Evolutionary conservation across 208 protist species (phyloP), one percentile per base, ranked within the genome.

Genomic region (Herpetomonas tarakana): DNA sequence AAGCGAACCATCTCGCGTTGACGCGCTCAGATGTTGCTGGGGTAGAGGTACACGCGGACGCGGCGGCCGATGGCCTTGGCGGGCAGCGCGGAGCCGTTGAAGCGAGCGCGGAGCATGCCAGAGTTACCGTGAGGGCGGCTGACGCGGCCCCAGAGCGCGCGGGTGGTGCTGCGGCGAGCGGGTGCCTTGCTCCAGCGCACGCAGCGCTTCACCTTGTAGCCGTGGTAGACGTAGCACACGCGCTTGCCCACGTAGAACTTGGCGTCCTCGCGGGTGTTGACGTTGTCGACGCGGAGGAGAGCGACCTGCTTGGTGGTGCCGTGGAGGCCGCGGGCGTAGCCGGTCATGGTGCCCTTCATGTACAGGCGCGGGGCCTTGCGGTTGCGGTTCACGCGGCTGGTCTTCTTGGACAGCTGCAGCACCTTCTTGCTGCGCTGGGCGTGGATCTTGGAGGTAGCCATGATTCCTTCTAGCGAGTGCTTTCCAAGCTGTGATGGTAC

Each of bases 171-270:
- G 68, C 88, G 84, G 62, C 88, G 87, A 2, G 81, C 86, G 19
- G 91, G 91, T 31, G 88, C 88, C 78, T 94, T 92, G 77, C 73
- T 82, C 88, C 82, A 93, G 71, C 88, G 89, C 56, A 94, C 78
- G 68, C 86, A 96, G 30, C 86, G 86, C 84, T 91, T 91, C 62
- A 97, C 86, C 72, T 94, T 97, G 69, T 97, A 81, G 60, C 93
- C 97, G 69, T 98, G 95, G 89, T 99, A 99, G 30, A 99, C 90
- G 85, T 98, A 99, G 71, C 91, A 97, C 51, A 99, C 86, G 61
- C 94, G 88, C 93, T 99, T 99, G 64, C 98, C 98, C n/a, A 98
- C 71, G 83, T 99, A 99, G 88, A 95, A 99, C 35, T 74, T 56
- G 61, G 98, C 86, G 44, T 98, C 98, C 52, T 98, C 82, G 65